Evolutionary conservation across 257 asterid species (phyloP).

Genomic region (Nemophila menziesii): DNA sequence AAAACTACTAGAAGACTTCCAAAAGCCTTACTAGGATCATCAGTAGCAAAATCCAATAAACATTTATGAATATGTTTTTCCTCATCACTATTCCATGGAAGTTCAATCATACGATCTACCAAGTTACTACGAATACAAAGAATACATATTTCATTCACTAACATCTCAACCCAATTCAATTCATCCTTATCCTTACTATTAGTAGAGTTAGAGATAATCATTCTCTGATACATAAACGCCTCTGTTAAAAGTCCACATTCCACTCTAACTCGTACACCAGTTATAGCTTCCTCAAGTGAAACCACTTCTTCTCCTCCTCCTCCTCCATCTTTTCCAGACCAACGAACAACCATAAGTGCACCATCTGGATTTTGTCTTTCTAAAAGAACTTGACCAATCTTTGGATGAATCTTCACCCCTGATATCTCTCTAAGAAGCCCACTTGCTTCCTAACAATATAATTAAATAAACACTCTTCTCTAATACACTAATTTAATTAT

Average conservation of each 20-base stretch:
- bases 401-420: slow-evolving; percentile 66
- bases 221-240: slow-evolving; percentile 88
- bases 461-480: slow-evolving; percentile 7
- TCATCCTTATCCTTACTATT: slow-evolving; percentile 38
- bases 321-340: slow-evolving; percentile 74
- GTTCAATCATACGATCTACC: slow-evolving; percentile 79
- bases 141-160: slow-evolving; percentile 78
- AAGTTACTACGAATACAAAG: slow-evolving; percentile 72
- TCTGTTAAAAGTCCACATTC: slow-evolving; percentile 96
- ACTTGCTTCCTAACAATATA: slow-evolving; percentile 57
- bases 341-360: slow-evolving; percentile 83
- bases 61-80: slow-evolving; percentile 77
- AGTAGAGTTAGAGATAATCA: slow-evolving; percentile 49
- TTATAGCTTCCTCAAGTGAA: slow-evolving; percentile 75
- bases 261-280: slow-evolving; percentile 70
- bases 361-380: slow-evolving; percentile 93
- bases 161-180: slow-evolving; percentile 54
- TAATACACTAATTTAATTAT: background rate
- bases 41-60: slow-evolving; percentile 52
- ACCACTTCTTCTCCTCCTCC: slow-evolving; percentile 34
- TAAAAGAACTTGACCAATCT: slow-evolving; percentile 57
- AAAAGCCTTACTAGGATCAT: slow-evolving; percentile 48
- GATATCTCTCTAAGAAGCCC: slow-evolving; percentile 89
- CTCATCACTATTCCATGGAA: slow-evolving; percentile 92
- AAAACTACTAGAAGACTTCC: slow-evolving; percentile 97